Base-by-base conservation (phyloP, 805 yeast species). In the Danielia reshetovae region DNA sequence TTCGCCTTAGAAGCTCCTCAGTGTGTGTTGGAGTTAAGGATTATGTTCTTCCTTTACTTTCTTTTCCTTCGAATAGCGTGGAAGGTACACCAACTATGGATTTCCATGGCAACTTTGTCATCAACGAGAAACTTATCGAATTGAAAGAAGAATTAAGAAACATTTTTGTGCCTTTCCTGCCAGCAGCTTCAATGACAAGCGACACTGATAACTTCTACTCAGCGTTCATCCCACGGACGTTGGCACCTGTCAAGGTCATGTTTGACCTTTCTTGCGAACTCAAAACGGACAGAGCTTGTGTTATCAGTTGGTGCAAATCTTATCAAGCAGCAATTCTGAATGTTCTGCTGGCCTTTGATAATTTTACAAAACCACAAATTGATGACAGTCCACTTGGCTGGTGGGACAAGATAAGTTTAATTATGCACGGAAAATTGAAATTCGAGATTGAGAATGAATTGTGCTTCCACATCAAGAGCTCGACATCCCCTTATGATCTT, bases 271-370 rank as follows among this genome's bases (percentile, higher is more conserved):
- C 62, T 10, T 68, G 77, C 16, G 43, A 57, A 6, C 67, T 79
- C 9, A 54, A 54, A 17, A 70, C 83, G 0, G 52, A 57, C 2
- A 51, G 63, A 13, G 70, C 81, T 3, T 72, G 81, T 12, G 59
- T 69, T 29, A 59, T 81, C 4, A 70, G 79, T 11, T 81, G 85
- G 85, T 74, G 84, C 31, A 75, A 78, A 38, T 68, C 85, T 0
- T 61, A 77, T 29, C 81, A 70, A 42, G 77, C 85, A 0, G 81
- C 79, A 3, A 59, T 78, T 23, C 71, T 70, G 50, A 70, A 80
- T 17, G 73, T 78, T 2, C 48, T 53, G 38, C 36, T 53, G 29
- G 68, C 72, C 0, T 57, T 68, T 29, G 70, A 65, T 31, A 67
- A 67, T 32, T 66, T 68, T 37, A 65, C 71, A n/a, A 68, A 68